phyloP scores from a whole-genome alignment of 148 eudicot genomes.

The Rhododendron henanense region DNA sequence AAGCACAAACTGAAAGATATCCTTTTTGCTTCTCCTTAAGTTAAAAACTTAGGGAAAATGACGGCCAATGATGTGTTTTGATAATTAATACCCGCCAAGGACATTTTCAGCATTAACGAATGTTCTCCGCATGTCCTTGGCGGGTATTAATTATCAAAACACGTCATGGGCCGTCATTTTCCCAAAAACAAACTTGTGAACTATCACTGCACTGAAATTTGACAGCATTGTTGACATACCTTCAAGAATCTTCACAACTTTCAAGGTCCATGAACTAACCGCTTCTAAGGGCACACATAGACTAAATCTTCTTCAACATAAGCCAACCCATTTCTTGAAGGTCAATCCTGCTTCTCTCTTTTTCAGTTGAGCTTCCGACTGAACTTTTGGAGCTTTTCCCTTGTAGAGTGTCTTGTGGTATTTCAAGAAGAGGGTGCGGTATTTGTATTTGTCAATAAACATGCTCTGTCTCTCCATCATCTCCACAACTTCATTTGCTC shows the following conservation, averaged over 20 bases:
- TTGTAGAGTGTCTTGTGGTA: slow-evolving; percentile 78
- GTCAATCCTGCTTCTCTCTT: slow-evolving; percentile 75
- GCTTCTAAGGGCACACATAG: neutral
- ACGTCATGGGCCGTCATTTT: too few species aligned
- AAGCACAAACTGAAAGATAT: too few species aligned
- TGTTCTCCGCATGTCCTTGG: too few species aligned
- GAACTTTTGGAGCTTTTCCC: slow-evolving; percentile 75
- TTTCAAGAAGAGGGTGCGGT: slow-evolving; percentile 69
- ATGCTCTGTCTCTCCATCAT: slow-evolving; percentile 84
- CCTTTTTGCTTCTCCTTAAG: neutral
- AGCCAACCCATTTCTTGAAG: slow-evolving; percentile 85
- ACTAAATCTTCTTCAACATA: slow-evolving; percentile 34
- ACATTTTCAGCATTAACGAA: too few species aligned
- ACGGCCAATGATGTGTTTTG: too few species aligned
- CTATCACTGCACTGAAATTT: neutral
- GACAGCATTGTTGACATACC: neutral
- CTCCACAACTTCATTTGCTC: slow-evolving; percentile 88
- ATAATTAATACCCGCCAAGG: too few species aligned
- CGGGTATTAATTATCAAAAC: too few species aligned
- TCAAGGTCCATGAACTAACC: neutral
- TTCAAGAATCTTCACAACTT: neutral
- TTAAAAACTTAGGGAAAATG: neutral
- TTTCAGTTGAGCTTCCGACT: slow-evolving; percentile 63
- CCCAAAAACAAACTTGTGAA: too few species aligned
- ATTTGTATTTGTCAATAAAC: slow-evolving; percentile 88